A percentile compares a stretch with the other conserved stretches of the same genome.
phyloP scores from a whole-genome alignment of 2,329 filamentous ascomycete genomes.

The Cladosporium oxysporum region DNA sequence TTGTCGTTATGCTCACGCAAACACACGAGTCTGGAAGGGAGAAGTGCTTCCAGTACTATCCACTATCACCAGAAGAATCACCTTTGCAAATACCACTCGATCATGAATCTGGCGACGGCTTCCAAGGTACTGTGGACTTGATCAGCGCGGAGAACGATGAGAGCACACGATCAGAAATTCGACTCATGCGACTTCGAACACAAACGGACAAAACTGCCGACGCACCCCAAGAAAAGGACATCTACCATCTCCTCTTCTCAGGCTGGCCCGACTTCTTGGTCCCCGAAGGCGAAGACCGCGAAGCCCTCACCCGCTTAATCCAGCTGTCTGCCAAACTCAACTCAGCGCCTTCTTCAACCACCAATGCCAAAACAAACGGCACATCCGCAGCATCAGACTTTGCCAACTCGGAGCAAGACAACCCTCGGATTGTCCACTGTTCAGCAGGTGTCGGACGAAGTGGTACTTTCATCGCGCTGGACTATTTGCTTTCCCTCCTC shows the following conservation, averaged over 20 bases:
- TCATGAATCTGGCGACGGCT: constrained; percentile 44
- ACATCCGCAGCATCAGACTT: constrained; percentile 31
- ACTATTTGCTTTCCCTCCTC: constrained; percentile 83
- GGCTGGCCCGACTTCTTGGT: constrained; percentile 91
- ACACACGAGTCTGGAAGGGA: constrained; percentile 75
- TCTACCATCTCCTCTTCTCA: constrained; percentile 84
- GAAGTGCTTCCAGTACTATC: constrained; percentile 88
- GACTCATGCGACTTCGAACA: constrained; percentile 64
- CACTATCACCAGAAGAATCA: constrained; percentile 34
- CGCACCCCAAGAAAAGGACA: constrained; percentile 58
- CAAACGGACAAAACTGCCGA: constrained; percentile 39
- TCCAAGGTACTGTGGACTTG: constrained; percentile 69
- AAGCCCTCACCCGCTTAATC: constrained; percentile 70
- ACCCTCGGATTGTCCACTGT: constrained; percentile 70
- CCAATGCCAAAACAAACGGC: constrained; percentile 23
- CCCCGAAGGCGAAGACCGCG: constrained; percentile 67
- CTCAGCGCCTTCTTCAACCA: constrained; percentile 33
- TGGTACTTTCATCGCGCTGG: constrained; percentile 94
- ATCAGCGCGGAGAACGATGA: constrained; percentile 56
- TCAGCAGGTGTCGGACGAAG: constrained; percentile 92
- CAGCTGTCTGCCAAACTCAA: constrained; percentile 63
- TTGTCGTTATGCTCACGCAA: constrained; percentile 93
- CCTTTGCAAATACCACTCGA: constrained; percentile 32
- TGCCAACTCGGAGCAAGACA: constrained; percentile 42
- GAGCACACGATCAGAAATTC: constrained; percentile 65